These are phyloP conservation scores for Colletotrichum graminicola DNA, from an alignment of 2,329 filamentous ascomycete genomes.

Conservation along the genomic window DNA sequence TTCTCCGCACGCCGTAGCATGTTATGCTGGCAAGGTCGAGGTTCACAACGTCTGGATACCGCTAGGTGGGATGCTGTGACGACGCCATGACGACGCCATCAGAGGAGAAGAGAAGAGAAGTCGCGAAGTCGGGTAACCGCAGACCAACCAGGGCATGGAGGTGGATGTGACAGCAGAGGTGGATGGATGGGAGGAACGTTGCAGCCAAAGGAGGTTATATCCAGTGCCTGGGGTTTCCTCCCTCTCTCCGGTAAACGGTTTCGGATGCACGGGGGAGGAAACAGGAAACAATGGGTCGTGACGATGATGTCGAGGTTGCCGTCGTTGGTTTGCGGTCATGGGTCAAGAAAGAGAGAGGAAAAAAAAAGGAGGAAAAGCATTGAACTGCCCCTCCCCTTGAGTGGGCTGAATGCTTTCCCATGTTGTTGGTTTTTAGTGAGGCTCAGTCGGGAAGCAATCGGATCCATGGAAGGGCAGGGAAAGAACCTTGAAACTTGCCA, in stretches of 20 bases:
- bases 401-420: conserved; percentile 8
- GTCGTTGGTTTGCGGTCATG: conserved; percentile 7
- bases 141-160: not conserved
- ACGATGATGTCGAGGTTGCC: not conserved
- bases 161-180: not conserved
- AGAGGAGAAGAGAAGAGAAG: not conserved
- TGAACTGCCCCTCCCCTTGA: not conserved
- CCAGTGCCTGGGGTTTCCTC: not conserved
- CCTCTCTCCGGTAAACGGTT: not conserved
- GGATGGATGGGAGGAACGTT: conserved; percentile 24
- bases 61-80: conserved; percentile 9
- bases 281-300: not conserved
- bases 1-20: conserved; percentile 16
- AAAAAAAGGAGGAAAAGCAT: not conserved
- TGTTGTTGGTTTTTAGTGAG: conserved; percentile 35
- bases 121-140: not conserved
- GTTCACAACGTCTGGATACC: conserved; percentile 1
- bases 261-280: not conserved
- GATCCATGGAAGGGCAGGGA: conserved; percentile 16
- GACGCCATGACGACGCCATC: conserved; percentile 8
- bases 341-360: not conserved
- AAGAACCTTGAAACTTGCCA: conserved; percentile 6
- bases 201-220: conserved; percentile 9
- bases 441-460: conserved; percentile 23
- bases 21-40: conserved; percentile 20